Base-by-base conservation (phyloP, 2,329 filamentous ascomycete species). In the Huntiella savannae region DNA sequence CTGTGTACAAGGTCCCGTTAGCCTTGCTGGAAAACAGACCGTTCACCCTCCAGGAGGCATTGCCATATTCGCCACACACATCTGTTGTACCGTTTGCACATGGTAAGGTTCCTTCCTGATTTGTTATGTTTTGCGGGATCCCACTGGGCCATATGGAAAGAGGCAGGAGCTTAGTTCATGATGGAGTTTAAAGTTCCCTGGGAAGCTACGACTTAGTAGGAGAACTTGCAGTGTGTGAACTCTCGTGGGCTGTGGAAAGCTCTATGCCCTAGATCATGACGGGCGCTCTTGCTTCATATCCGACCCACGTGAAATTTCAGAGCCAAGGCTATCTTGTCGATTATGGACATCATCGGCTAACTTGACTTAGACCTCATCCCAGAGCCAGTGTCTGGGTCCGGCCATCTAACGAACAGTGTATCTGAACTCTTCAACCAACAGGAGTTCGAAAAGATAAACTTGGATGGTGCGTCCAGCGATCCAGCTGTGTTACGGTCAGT, bases 41-140 rank as follows among this genome's bases (percentile, higher is more conserved):
- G 1, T 75, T 78, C 56, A 72, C 71, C 3, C 71, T 91, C 10
- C 72, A 79, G 48, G 81, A 91, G 57, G 82, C 82, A 28, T 67
- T 91, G 40, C 80, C 82, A n/a, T 87, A 78, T 61, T 83, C 82
- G 44, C 83, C 84, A 17, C 79, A 88, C 58, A 82, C 79, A 42
- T 85, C 82, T 3, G 79, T 87, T 42, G 70, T 83, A 45, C 82
- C 83, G 2, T 84, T 88, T 60, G 75, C 81, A 59, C 73, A 81
- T 53, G 77, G 83, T 86, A 62, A 41, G 44, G 12, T 32, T 8
- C 37, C 45, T 42, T 45, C 35, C 45, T 19, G 13, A 37, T 19
- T 6, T 17, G 33, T 5, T 19, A 10, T 28, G 22, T 10, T 7
- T 28, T 28, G 22, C 22, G 22, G 22, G 22, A 28, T 28, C 6